Conservation (phyloP, 2,329 filamentous ascomycete genomes). For the Neofusicoccum umdonicola region DNA sequence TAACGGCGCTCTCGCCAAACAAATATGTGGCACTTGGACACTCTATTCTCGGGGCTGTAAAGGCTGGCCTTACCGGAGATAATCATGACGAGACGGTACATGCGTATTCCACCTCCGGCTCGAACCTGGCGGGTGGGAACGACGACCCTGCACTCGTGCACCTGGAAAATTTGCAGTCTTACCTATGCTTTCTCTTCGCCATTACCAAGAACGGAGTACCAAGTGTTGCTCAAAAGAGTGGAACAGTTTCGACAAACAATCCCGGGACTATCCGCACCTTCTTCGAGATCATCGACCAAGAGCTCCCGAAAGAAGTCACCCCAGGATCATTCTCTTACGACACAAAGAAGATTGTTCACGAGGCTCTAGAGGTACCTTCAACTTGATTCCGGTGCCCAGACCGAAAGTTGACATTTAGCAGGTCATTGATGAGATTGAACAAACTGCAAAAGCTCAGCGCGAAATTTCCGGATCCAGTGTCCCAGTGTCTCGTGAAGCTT, state of each 20-base stretch:
- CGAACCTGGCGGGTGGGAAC: background rate
- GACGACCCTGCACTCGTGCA: background rate
- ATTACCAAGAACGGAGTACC: background rate
- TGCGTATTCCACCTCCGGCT: background rate
- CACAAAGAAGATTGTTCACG: background rate
- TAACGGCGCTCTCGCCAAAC: background rate
- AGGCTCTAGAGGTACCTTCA: background rate
- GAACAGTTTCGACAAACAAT: background rate
- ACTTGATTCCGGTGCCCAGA: too few species aligned
- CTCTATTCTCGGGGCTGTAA: background rate
- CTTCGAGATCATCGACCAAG: background rate
- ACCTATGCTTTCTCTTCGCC: background rate
- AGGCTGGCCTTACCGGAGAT: background rate
- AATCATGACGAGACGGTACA: background rate
- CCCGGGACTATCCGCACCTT: background rate
- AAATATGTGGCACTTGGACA: slow-evolving; percentile 3
- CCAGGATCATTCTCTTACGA: background rate
- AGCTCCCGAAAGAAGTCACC: background rate
- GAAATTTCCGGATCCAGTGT: background rate
- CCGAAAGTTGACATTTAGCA: background rate
- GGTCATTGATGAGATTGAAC: background rate
- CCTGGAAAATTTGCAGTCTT: background rate
- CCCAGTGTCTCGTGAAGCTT: background rate
- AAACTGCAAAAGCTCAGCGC: background rate
- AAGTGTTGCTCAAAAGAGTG: background rate